A percentile compares a stretch with the other conserved stretches of the same genome.
These are phyloP conservation scores for Globomyces pollinis-pini DNA, from an alignment of 192 early-diverging fungal genomes.

Conservation along the genomic window DNA sequence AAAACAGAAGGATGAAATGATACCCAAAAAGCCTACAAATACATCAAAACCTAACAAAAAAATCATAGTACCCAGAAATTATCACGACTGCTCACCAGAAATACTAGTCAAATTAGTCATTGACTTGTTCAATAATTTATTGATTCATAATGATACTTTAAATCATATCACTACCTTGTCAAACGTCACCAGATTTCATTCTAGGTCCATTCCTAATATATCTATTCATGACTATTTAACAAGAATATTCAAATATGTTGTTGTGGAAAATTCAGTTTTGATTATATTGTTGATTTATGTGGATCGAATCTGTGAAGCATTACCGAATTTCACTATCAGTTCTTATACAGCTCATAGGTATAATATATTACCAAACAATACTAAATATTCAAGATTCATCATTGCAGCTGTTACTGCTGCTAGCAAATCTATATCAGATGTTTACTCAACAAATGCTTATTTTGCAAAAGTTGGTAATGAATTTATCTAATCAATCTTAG, in stretches of 20 bases:
- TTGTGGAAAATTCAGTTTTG: slow-evolving; percentile 79
- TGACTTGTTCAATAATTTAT: slow-evolving; percentile 45
- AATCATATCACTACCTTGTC: slow-evolving; percentile 44
- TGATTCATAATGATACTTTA: slow-evolving; percentile 64
- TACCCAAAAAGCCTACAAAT: too few relatives aligned
- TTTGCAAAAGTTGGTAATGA: slow-evolving; percentile 94
- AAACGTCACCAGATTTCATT: slow-evolving; percentile 90
- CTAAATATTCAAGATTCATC: slow-evolving; percentile 59
- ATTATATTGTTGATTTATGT: slow-evolving; percentile 89
- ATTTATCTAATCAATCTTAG: too few relatives aligned
- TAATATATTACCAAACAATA: too few relatives aligned
- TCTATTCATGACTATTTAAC: slow-evolving; percentile 80
- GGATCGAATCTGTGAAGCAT: slow-evolving; percentile 65
- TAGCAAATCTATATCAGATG: slow-evolving; percentile 84
- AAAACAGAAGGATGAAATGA: too few relatives aligned
- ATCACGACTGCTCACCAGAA: slow-evolving; percentile 3
- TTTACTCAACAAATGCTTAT: slow-evolving; percentile 88
- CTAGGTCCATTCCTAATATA: slow-evolving; percentile 82
- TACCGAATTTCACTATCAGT: slow-evolving; percentile 76
- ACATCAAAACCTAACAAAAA: too few relatives aligned
- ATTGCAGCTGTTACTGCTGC: slow-evolving; percentile 81
- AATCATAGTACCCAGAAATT: too few relatives aligned
- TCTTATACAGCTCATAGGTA: slow-evolving; percentile 5
- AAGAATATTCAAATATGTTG: slow-evolving; percentile 86
- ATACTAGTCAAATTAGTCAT: slow-evolving; percentile 14